Percentiles rank a stretch among this genome's conserved stretches.
Evolutionary conservation across 2,329 filamentous ascomycete species (phyloP).

Genomic region (Macroventuria anomochaeta): DNA sequence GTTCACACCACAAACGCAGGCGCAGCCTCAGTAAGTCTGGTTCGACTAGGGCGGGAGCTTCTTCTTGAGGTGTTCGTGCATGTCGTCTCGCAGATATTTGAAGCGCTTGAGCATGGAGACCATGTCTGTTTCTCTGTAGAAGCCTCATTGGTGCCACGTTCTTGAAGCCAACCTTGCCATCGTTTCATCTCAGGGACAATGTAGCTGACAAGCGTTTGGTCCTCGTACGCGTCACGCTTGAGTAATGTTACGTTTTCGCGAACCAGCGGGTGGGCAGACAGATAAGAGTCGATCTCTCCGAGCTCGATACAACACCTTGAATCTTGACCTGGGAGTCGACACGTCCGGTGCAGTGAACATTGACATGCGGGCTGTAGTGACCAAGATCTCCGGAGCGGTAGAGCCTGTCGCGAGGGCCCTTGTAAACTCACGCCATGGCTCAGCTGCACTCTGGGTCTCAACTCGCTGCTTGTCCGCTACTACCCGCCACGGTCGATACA

Average conservation of each 20-base stretch:
- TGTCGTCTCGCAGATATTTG: conserved; percentile 64
- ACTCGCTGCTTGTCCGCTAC: conserved; percentile 65
- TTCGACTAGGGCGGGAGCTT: conserved; percentile 77
- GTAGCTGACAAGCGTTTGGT: conserved; percentile 86
- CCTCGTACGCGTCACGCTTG: conserved; percentile 81
- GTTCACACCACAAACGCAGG: no score
- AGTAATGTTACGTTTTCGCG: conserved; percentile 87
- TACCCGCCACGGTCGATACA: no score
- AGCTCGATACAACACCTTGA: conserved; percentile 94
- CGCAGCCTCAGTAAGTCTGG: no score
- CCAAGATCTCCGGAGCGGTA: conserved; percentile 91
- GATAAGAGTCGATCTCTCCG: conserved; percentile 86
- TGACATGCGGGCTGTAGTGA: conserved; percentile 71
- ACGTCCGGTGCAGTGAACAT: conserved; percentile 79
- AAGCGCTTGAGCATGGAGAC: conserved; percentile 66
- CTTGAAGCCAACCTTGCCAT: conserved; percentile 73
- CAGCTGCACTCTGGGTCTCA: conserved; percentile 56
- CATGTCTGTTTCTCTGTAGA: conserved; percentile 56
- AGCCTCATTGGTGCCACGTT: conserved; percentile 49
- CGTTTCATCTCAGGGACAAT: conserved; percentile 80
- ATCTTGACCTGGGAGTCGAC: conserved; percentile 94
- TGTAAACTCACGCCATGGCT: conserved; percentile 82
- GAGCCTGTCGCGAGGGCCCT: conserved; percentile 82
- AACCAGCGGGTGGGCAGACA: conserved; percentile 76
- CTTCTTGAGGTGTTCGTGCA: conserved; percentile 72